A percentile compares a stretch with the other conserved stretches of the same genome.
Conservation (phyloP, 116 monocot species). For the Posidonia oceanica region DNA sequence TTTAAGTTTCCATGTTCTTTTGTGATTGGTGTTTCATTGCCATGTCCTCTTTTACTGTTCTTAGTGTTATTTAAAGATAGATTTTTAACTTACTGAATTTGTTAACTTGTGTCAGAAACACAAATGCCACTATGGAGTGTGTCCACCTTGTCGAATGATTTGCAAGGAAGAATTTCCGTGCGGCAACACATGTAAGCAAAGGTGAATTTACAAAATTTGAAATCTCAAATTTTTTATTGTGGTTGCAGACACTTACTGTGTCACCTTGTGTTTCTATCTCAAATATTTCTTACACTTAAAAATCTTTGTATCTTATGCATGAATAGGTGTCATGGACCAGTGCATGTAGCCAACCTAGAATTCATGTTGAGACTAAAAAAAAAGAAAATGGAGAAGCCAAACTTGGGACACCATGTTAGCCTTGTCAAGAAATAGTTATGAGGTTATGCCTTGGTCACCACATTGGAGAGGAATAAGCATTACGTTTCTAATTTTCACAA, state of each 20-base stretch:
- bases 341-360: constrained; percentile 77
- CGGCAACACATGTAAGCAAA: constrained; percentile 79
- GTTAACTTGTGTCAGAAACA: constrained; percentile 37
- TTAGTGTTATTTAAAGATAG: no score
- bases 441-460: constrained; percentile 70
- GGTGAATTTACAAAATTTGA: constrained; percentile 23
- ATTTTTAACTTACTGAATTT: background rate
- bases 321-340: constrained; percentile 78
- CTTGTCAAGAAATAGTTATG: constrained; percentile 73
- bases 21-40: no score
- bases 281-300: background rate
- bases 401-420: constrained; percentile 70
- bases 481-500: constrained; percentile 15
- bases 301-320: background rate
- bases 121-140: constrained; percentile 97
- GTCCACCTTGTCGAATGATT: constrained; percentile 71
- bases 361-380: constrained; percentile 80
- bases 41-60: no score
- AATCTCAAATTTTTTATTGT: background rate
- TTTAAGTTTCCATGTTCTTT: no score
- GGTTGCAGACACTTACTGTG: no score
- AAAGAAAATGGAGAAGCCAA: constrained; percentile 39
- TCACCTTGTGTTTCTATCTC: no score
- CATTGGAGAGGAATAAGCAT: constrained; percentile 59
- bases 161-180: constrained; percentile 64